Base-by-base conservation (phyloP, 2,329 filamentous ascomycete genomes). In the Amauroascus verrucosus region DNA sequence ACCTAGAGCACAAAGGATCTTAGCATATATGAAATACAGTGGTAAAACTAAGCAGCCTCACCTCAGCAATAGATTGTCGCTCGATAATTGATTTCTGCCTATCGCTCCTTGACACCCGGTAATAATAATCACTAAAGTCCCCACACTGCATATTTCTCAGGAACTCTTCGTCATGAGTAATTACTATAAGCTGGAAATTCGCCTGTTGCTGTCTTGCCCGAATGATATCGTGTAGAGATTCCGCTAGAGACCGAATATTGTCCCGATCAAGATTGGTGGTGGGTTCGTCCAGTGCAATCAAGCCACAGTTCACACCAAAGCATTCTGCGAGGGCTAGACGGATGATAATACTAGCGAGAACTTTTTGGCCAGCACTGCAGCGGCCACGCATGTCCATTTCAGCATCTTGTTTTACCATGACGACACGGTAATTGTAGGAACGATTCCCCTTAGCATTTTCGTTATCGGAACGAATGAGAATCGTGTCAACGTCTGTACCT, bases 371-470 rank as follows among this genome's bases (percentile, higher is more conserved):
- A 1, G 93, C 93, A 60, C 87, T 94, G 76, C 93, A 98, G 53
- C 93, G 87, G 1, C 93, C 94, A 58, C 93, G 88, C 93, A 98
- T 98, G 72, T 98, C 93, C 89, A 98, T 95, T 70, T 98, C 93
- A 0, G 86, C 88, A 64, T 94, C 89, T 66, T 91, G 85, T 74
- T 98, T 98, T 61, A 95, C 83, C 93, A 98, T 98, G 70, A 88
- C 90, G 5, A 98, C 85, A 45, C 93, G 87, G 75, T 98, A 98
- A 72, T 98, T 97, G 78, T 97, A 97, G 57, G 78, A 86, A 63
- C 88, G 83, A 63, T 88, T 89, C 50, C 81, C 84, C 54, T 81
- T 80, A 38, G 76, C 76, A 45, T 79, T 81, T 67, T 97, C 93
- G 62, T 83, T 85, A 69, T 97, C 91, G 16, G 90, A 95, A 38